Evolutionary conservation across 768 basidiomycete genomes (phyloP), one percentile per base, ranked within the genome.

Genomic region (Kwoniella sp.): DNA sequence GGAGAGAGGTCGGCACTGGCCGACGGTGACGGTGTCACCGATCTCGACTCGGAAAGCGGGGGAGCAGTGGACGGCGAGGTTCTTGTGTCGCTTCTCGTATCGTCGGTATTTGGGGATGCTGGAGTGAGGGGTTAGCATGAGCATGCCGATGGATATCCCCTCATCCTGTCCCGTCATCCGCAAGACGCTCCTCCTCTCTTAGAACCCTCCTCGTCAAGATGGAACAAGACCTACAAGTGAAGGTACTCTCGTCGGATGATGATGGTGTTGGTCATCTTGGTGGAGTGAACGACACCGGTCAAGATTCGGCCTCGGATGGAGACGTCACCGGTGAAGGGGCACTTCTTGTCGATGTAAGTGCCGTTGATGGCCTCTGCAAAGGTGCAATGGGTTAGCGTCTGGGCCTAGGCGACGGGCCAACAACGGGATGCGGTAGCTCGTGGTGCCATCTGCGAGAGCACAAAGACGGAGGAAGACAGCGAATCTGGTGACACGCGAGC

Each of bases 81-180:
- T 99, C 81, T 93, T 95, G 81, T 99, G 95, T 71, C 93, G 50
- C 60, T 74, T 74, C 65, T 74, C 93, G 77, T 96, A 98, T 80
- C 93, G 89, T 80, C 91, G 87, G 83, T 98, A 99, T 82, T 99
- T 99, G 64, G 92, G 89, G 76, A 99, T 83, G 79, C 91, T 98
- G 89, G 15, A 29, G 34, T 25, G 3, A 1, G 22, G n/a, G 23
- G 14, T 32, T 31, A 42, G 32, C 28, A 32, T 38, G n/a, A n/a
- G n/a, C n/a, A n/a, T n/a, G n/a, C n/a, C n/a, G n/a, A n/a, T n/a
- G n/a, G n/a, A n/a, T n/a, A n/a, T n/a, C n/a, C n/a, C n/a, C n/a
- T n/a, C n/a, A n/a, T 42, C 8, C 3, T 8, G 12, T 12, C 23
- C 14, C 38, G 11, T 19, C 38, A 12, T 40, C 38, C 12, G 11